A percentile compares a stretch with the other conserved stretches of the same genome.
Conservation (phyloP, 2,329 filamentous ascomycete genomes). For the Biscogniauxia marginata region DNA sequence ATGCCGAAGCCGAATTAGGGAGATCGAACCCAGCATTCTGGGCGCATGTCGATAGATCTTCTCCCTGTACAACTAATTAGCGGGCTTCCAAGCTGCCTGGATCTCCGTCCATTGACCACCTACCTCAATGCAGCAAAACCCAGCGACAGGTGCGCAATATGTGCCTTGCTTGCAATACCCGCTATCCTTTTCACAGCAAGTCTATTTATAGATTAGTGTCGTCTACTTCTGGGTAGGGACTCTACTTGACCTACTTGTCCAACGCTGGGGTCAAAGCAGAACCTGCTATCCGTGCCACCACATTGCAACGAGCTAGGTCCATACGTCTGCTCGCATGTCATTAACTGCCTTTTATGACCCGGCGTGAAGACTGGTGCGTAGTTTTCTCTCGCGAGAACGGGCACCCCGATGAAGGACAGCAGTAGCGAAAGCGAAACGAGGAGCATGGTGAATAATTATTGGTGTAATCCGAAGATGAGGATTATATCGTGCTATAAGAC, state of each 20-base stretch:
- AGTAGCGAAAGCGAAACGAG: conserved; percentile 15
- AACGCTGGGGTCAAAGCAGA: conserved; percentile 35
- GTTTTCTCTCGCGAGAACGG: conserved; percentile 19
- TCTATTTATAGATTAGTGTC: conserved; percentile 20
- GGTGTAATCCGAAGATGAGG: background rate
- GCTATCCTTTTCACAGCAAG: conserved; percentile 35
- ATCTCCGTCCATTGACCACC: conserved; percentile 6
- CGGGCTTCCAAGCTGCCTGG: conserved; percentile 2
- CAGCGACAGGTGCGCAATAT: conserved; percentile 38
- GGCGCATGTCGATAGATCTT: conserved; percentile 36
- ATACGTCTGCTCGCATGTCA: conserved; percentile 36
- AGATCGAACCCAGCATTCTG: conserved; percentile 33
- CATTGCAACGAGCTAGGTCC: conserved; percentile 33
- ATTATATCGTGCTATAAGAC: background rate
- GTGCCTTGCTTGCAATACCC: conserved; percentile 36
- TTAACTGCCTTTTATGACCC: conserved; percentile 21
- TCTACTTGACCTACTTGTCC: conserved; percentile 32
- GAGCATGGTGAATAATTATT: conserved; percentile 14
- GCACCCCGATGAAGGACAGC: conserved; percentile 12
- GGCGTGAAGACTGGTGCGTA: conserved; percentile 18
- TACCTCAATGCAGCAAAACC: conserved; percentile 39
- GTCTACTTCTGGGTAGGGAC: conserved; percentile 1
- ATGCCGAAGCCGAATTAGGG: conserved; percentile 17
- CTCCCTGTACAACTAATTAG: conserved; percentile 27
- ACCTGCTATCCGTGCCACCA: conserved; percentile 29